Evolutionary conservation across 805 yeast genomes (phyloP), one percentile per base, ranked within the genome.

Genomic region (Wickerhamiella alocasiicola): DNA sequence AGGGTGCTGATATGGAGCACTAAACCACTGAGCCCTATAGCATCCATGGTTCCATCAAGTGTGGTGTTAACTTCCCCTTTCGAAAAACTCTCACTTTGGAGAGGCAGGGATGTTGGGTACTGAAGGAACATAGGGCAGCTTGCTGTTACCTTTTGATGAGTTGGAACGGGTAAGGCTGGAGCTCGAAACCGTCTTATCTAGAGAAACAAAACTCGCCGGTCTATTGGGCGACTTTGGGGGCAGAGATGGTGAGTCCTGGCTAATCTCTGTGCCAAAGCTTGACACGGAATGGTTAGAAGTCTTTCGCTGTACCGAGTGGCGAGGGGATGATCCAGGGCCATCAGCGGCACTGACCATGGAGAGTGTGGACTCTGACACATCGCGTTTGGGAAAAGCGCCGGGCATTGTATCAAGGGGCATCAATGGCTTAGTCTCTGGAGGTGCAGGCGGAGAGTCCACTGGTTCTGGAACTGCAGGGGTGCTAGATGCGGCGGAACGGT

Each of bases 211-310:
- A 19, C 41, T 37, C 12, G 27, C 20, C 11, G 41, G 41, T 11
- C 41, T 17, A n/a, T 37, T 37, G 15, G 41, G 41, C 13, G 35
- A 29, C 15, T 35, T 19, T 6, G 41, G 35, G 3, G 41, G 41
- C 13, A 26, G 19, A 19, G 35, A 30, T 13, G 35, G 41, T 17
- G 41, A 37, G 11, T 16, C 6, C 4, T 13, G 6, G 5, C 20
- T 21, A 6, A 5, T 4, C 6, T 32, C 36, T 4, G 36, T 4
- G 11, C 36, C 27, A 3, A 12, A 11, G 11, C 26, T 23, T 7
- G 26, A 23, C 26, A 7, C 26, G 26, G 26, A 23, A 7, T 11
- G 7, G 11, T 23, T 23, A 7, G 26, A 23, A 11, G 7, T 7
- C n/a, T n/a, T n/a, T n/a, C n/a, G n/a, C n/a, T n/a, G n/a, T n/a